Evolutionary conservation across 495 filamentous ascomycete species (phyloP).

Genomic region (Penicillium atrosanguineum): DNA sequence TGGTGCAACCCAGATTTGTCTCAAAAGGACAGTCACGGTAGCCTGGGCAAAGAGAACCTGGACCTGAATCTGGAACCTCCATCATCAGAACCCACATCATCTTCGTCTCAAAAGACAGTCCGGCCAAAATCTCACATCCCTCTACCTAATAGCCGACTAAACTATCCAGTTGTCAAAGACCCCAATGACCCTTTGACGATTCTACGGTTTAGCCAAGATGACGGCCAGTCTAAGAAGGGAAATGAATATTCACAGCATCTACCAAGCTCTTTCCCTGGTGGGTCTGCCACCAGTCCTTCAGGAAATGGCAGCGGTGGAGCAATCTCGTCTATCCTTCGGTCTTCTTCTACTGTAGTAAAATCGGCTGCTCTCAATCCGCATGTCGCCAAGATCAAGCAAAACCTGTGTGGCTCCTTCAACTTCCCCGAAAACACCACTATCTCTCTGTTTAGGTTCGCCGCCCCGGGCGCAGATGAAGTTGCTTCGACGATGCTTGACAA

Average conservation of each 20-base stretch:
- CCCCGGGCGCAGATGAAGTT: slow-evolving; percentile 31
- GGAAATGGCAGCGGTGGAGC: slow-evolving; percentile 7
- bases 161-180: slow-evolving; percentile 79
- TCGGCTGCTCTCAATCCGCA: slow-evolving; percentile 15
- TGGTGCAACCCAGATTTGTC: slow-evolving; percentile 5
- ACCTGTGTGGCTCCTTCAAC: slow-evolving; percentile 29
- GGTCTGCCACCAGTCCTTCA: slow-evolving; percentile 6
- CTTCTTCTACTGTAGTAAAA: slow-evolving; percentile 22
- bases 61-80: neutral
- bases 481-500: slow-evolving; percentile 28
- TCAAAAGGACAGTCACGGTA: neutral
- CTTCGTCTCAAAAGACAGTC: slow-evolving; percentile 30
- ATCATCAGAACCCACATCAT: slow-evolving; percentile 20
- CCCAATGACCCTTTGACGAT: slow-evolving; percentile 63
- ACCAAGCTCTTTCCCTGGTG: slow-evolving; percentile 13
- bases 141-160: slow-evolving; percentile 39
- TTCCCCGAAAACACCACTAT: slow-evolving; percentile 22
- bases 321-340: slow-evolving; percentile 18
- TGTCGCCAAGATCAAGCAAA: slow-evolving; percentile 21
- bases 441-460: slow-evolving; percentile 23
- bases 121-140: slow-evolving; percentile 18
- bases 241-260: slow-evolving; percentile 26
- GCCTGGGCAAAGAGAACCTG: neutral
- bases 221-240: slow-evolving; percentile 34
- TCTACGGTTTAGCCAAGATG: slow-evolving; percentile 67